Evolutionary conservation across 2,329 filamentous ascomycete genomes (phyloP), one percentile per base, ranked within the genome.

Genomic region (Colletotrichum eleusines): DNA sequence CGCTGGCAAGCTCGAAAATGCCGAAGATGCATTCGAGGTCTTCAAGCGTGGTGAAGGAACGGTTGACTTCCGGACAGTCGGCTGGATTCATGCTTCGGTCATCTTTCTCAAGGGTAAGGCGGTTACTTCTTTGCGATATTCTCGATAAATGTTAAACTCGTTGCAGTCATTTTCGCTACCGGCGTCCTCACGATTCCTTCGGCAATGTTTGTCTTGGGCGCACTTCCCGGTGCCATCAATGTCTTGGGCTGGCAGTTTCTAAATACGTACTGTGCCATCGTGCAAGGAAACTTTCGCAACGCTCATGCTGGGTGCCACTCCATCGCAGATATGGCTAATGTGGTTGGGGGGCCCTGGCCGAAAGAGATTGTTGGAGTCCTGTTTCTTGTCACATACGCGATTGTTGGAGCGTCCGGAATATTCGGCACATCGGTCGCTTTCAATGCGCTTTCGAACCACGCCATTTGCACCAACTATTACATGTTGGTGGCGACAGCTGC

Each of bases 401-500:
- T 91, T 18, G 85, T 85, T 44, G 83, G 84, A 11, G 88, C 84
- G 1, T 86, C 85, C 0, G 88, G 89, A 7, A 88, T 91, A 70
- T 82, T 91, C 44, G 87, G 87, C 16, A 84, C 89, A 1, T 88
- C 88, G 0, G 87, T 87, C 0, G 89, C 84, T 0, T 79, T 91
- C 63, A 91, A 91, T 74, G 87, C 88, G 0, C 80, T 91, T 1
- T 89, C 87, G 0, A 81, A 82, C 38, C 88, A 91, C 74, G 85
- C 84, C 4, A 80, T 85, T 4, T 91, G 89, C 75, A 90, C 88
- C 0, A 87, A 88, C 20, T 88, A 83, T 80, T 91, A 84, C 78
- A 83, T 84, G 11, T 81, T 89, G 33, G 77, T 90, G 5, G 86
- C 86, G 0, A 85, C 87, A 0, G 75, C 84, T 1, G 78, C 85